Evolutionary conservation across 2,329 filamentous ascomycete genomes (phyloP), one percentile per base, ranked within the genome.

Genomic region (Gliomastix tumulicola): DNA sequence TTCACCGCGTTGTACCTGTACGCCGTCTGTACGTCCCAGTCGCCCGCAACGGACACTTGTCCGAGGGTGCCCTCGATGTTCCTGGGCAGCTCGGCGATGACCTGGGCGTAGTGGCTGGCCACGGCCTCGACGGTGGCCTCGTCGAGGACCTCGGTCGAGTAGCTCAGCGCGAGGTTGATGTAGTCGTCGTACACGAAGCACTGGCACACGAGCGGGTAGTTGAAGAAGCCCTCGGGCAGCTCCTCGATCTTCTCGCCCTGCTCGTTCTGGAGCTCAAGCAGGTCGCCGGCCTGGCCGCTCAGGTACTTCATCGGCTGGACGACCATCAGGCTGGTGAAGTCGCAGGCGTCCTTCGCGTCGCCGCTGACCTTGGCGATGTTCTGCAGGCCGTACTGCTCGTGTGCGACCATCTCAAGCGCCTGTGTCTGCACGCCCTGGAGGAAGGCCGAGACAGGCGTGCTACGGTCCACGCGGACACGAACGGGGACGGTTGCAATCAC

Each of bases 341-440:
- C 42, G 21, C 45, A 48, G 6, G 46, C 46, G 12, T 38, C 37
- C 21, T 41, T 38, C 10, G 41, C 39, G 12, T 35, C 41, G 13
- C 37, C 13, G 22, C 34, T 44, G 12, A 49, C 21, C 30, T 43
- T 44, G 12, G 39, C 25, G 13, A 53, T 50, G 22, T 46, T 42
- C 18, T 48, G 49, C 15, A 54, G 35, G 10, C 50, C 50, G 7
- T 28, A 40, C 13, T 50, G 46, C 30, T 51, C 42, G 25, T 40
- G 45, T 0, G 42, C 33, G 9, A 50, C 38, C 42, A 50, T 47
- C 11, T 43, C 40, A 17, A 38, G 37, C 11, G 42, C 34, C 20
- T 44, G 37, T 15, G 22, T 21, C 21, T 47, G 44, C 5, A 45
- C 36, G 7, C 32, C 13, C 19, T 42, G 22, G 16, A 47, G 25